Evolutionary conservation across 2,329 filamentous ascomycete species (phyloP), one percentile per base, ranked within the genome.

Genomic region (Malbranchea zuffiana): DNA sequence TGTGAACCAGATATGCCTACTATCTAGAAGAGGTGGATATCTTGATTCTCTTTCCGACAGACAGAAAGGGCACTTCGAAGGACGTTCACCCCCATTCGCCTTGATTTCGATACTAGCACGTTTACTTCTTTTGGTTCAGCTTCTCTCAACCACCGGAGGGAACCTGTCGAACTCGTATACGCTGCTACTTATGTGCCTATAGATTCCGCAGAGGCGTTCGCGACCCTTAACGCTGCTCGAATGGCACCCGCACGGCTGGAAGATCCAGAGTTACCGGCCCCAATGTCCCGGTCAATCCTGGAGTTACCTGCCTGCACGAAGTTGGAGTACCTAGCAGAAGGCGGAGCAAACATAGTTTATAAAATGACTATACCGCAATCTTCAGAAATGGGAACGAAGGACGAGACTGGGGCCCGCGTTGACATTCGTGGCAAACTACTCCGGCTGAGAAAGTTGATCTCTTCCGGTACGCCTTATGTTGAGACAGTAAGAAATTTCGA

Each of bases 301-400:
- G 56, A 62, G 47, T 51, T 63, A 43, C 57, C 57, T 2, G 27
- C 39, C 30, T 53, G 54, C 40, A 49, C 54, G 44, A 51, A 55
- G 39, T 51, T 62, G 39, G 36, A 51, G 10, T 75, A 73, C 44
- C 56, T 75, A 6, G 68, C 67, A 16, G 82, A 90, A 56, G 83
- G 82, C 16, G 78, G 80, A 16, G 82, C 83, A 36, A 88, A 90
- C 55, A 71, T 80, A 35, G 78, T 87, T 44, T 86, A 82, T 51
- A 69, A 70, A 47, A 67, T 82, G 39, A 61, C 63, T 30, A 42
- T 67, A 13, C 57, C 62, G 3, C 49, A 57, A 2, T 47, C 24
- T 47, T 47, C 17, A 35, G 40, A 12, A 49, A 40, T 36, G 30
- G 30, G 31, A 33, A 34, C 41, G 20, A 41, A 44, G 8, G 40